Conservation (phyloP, 164 flowering plant species). For the Nymphaea thermarum region DNA sequence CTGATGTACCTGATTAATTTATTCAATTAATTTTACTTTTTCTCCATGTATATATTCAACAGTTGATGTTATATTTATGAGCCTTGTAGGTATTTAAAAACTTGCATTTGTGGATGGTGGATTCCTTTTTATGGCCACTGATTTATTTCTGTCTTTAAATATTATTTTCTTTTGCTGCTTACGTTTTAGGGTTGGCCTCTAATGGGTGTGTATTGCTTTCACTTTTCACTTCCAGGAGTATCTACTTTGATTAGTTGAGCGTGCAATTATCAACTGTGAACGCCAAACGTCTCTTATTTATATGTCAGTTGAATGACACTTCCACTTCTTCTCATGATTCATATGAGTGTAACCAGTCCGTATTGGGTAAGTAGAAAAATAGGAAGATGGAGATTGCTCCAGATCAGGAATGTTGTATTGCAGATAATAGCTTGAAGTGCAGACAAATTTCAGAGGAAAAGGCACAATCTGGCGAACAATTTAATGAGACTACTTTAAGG, state of each 20-base stretch:
- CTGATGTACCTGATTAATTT: too few species aligned
- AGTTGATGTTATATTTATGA: neutral
- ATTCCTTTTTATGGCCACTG: too few species aligned
- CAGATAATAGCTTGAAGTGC: constrained; percentile 1
- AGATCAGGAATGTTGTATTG: constrained; percentile 2
- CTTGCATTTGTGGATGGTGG: neutral
- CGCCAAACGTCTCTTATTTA: neutral
- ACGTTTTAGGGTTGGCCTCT: neutral
- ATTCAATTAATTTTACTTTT: neutral
- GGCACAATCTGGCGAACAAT: neutral
- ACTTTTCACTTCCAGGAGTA: constrained; percentile 5
- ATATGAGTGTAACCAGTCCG: neutral
- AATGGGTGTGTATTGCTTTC: neutral
- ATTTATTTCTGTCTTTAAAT: neutral
- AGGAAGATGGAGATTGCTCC: neutral
- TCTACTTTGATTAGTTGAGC: neutral
- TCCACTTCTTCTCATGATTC: neutral
- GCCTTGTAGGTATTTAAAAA: too few species aligned
- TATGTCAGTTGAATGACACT: neutral
- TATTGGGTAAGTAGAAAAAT: too few species aligned
- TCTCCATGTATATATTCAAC: neutral
- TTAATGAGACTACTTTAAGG: neutral
- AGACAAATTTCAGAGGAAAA: constrained; percentile 4
- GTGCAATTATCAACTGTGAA: neutral
- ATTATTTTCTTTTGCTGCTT: neutral